These are phyloP conservation scores for Colletotrichum agaves DNA, from an alignment of 2,329 filamentous ascomycete genomes.

Conservation along the genomic window DNA sequence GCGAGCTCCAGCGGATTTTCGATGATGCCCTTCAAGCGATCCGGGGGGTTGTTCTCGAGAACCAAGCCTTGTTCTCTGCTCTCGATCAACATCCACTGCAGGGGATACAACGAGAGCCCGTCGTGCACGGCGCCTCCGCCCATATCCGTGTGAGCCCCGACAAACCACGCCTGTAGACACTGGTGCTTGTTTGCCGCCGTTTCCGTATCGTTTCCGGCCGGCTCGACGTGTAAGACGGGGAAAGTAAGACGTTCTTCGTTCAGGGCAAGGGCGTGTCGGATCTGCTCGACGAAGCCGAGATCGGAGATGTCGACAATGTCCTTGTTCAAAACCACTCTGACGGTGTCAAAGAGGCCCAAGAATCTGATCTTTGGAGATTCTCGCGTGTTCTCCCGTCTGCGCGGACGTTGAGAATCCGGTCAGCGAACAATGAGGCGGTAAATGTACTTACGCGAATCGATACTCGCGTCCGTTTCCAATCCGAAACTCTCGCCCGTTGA, in stretches of 20 bases:
- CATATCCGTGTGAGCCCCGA: slow-evolving; percentile 50
- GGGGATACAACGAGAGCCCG: slow-evolving; percentile 52
- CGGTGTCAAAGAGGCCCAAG: slow-evolving; percentile 50
- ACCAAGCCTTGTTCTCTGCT: slow-evolving; percentile 45
- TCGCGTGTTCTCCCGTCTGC: slow-evolving; percentile 31
- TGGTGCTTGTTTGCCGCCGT: slow-evolving; percentile 38
- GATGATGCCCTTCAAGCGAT: not conserved
- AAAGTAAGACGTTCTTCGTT: slow-evolving; percentile 48
- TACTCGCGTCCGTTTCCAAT: not conserved
- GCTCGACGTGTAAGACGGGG: not conserved
- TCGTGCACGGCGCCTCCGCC: slow-evolving; percentile 49
- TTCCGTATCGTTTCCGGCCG: slow-evolving; percentile 33
- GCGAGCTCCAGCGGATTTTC: slow-evolving; percentile 37
- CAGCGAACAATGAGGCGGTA: too few relatives aligned
- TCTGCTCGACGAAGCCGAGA: slow-evolving; percentile 47
- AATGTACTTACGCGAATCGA: not conserved
- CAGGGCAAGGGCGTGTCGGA: slow-evolving; percentile 52
- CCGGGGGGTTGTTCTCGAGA: slow-evolving; percentile 37
- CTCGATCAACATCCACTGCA: slow-evolving; percentile 55
- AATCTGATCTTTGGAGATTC: slow-evolving; percentile 48
- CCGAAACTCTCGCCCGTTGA: not conserved
- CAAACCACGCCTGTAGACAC: slow-evolving; percentile 53
- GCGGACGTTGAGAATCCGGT: not conserved
- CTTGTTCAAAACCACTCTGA: slow-evolving; percentile 43
- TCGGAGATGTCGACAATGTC: slow-evolving; percentile 44